phyloP scores from a whole-genome alignment of 768 basidiomycete species.

The Dioszegia crocea region DNA sequence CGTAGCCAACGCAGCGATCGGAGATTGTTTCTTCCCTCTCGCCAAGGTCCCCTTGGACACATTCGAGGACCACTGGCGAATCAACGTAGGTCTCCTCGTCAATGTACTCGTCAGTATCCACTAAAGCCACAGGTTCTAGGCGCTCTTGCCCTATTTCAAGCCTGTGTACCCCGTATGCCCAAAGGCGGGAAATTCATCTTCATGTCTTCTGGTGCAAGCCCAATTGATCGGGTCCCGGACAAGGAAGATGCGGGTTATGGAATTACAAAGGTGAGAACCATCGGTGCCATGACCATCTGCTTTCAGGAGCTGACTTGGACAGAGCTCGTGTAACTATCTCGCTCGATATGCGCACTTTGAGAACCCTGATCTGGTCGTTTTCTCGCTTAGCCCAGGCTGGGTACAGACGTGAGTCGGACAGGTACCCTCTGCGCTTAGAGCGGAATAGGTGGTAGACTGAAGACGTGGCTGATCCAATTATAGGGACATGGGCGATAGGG shows the following conservation, averaged over 20 bases:
- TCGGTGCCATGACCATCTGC: background rate
- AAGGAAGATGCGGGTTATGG: constrained; percentile 33
- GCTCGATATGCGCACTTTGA: constrained; percentile 35
- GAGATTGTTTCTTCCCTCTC: constrained; percentile 12
- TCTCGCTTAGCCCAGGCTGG: constrained; percentile 35
- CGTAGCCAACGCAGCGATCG: constrained; percentile 29
- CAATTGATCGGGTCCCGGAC: constrained; percentile 32
- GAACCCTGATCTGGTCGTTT: constrained; percentile 30
- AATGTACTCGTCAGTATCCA: too few relatives aligned
- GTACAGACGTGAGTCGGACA: constrained; percentile 19
- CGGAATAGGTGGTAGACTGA: background rate
- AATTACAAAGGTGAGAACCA: constrained; percentile 12
- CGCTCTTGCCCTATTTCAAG: constrained; percentile 31
- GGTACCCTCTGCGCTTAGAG: too few relatives aligned
- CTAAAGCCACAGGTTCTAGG: constrained; percentile 24
- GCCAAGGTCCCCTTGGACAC: constrained; percentile 14
- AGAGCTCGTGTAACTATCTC: constrained; percentile 7
- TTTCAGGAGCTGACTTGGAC: background rate
- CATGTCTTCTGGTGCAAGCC: constrained; percentile 38
- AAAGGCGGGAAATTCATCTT: constrained; percentile 36
- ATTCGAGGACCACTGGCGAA: constrained; percentile 32
- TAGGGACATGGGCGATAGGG: constrained; percentile 27
- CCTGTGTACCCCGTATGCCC: constrained; percentile 26
- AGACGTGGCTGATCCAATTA: background rate
- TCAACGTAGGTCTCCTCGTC: constrained; percentile 27